Conservation (phyloP, 305 asterid species). For the Caryopteris hybrid region DNA sequence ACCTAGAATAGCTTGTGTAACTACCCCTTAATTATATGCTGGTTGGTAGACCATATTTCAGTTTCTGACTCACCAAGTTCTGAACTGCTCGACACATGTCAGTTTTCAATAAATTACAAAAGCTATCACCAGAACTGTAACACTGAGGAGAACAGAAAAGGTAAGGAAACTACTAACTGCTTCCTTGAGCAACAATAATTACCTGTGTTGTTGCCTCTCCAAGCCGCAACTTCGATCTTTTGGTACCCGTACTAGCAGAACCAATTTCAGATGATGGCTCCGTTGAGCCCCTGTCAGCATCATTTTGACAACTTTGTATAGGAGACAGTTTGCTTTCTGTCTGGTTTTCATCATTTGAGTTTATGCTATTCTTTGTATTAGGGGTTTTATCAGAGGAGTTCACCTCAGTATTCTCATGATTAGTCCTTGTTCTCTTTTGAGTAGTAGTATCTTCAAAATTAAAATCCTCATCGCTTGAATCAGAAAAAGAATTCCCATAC, state of each 20-base stretch:
- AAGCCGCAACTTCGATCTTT: slow-evolving; percentile 38
- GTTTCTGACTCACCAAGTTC: background rate
- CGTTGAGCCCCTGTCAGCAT: slow-evolving; percentile 24
- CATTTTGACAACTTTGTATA: slow-evolving; percentile 22
- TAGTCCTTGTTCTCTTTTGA: slow-evolving; percentile 46
- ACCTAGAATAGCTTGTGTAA: background rate
- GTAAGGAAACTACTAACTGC: too few species aligned
- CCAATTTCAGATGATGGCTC: slow-evolving; percentile 29
- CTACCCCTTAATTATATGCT: background rate
- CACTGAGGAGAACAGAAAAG: background rate
- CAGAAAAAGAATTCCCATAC: slow-evolving; percentile 66
- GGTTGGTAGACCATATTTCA: slow-evolving; percentile 4
- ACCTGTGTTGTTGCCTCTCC: slow-evolving; percentile 75
- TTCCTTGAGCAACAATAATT: slow-evolving; percentile 8
- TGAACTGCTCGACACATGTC: background rate
- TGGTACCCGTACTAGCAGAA: slow-evolving; percentile 38
- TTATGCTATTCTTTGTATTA: slow-evolving; percentile 12
- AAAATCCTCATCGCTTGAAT: slow-evolving; percentile 89
- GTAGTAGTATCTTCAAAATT: slow-evolving; percentile 32
- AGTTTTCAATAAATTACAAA: background rate
- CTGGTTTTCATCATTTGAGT: slow-evolving; percentile 29
- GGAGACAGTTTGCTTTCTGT: slow-evolving; percentile 25
- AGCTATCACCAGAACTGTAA: background rate
- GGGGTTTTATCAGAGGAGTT: slow-evolving; percentile 27
- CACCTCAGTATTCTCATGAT: slow-evolving; percentile 28